Percentiles rank a stretch among this genome's conserved stretches.
phyloP scores from a whole-genome alignment of 257 asterid genomes.

The Anisodus tanguticus region DNA sequence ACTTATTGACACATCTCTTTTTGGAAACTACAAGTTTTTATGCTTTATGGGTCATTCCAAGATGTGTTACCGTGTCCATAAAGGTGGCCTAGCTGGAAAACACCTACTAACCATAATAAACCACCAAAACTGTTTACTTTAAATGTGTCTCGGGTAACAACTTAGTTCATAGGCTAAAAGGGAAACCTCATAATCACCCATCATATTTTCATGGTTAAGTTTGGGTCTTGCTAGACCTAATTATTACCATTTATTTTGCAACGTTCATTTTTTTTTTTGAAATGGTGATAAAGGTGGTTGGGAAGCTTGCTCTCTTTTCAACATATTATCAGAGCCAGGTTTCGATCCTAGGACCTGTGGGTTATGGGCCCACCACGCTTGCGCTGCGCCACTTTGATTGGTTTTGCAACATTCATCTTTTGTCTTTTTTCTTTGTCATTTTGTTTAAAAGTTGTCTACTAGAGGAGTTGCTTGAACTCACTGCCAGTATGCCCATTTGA shows the following conservation, averaged over 20 bases:
- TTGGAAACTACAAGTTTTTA: conserved; percentile 3
- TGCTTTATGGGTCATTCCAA: not conserved
- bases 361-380: conserved; percentile 99
- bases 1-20: not conserved
- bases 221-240: not conserved
- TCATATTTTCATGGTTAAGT: conserved; percentile 6
- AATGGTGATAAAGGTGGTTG: no score
- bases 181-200: not conserved
- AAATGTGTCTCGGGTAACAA: not conserved
- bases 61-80: not conserved
- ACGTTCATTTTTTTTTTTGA: not conserved
- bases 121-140: not conserved
- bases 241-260: not conserved
- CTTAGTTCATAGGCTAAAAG: not conserved
- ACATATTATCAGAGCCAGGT: conserved; percentile 88
- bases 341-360: conserved; percentile 99
- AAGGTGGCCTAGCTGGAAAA: not conserved
- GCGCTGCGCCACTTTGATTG: conserved; percentile 70
- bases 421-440: not conserved
- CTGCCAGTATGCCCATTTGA: not conserved
- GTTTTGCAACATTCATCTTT: no score
- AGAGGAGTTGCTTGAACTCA: not conserved
- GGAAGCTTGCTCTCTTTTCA: no score
- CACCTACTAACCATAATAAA: not conserved
- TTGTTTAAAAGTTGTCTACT: not conserved